Evolutionary conservation across 225 moss, liverwort and hornwort species (phyloP), one percentile per base, ranked within the genome.

Genomic region (Bryoerythrophyllum caledonicum): DNA sequence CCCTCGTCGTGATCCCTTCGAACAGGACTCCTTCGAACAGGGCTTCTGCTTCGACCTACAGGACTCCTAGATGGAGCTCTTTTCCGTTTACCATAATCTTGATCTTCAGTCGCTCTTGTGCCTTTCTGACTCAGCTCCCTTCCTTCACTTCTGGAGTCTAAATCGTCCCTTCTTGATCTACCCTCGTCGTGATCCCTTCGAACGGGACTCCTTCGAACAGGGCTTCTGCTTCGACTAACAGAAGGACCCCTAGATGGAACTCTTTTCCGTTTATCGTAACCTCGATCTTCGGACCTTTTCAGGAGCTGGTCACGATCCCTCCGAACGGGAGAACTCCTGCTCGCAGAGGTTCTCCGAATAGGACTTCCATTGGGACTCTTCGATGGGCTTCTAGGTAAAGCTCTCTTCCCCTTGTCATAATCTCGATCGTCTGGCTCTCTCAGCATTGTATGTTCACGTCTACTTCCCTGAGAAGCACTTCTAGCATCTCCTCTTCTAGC

Each of bases 171-270:
- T n/a, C n/a, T n/a, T n/a, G n/a, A n/a, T n/a, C n/a, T n/a, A n/a
- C n/a, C n/a, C n/a, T n/a, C n/a, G n/a, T n/a, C n/a, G n/a, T n/a
- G n/a, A n/a, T n/a, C n/a, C n/a, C 75, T 63, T 6, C 34, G 34
- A 34, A 34, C 34, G 70, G 76, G 64, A 64, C 68, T 72, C 21
- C 63, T 43, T 10, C 56, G 60, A 46, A 40, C 21, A 76, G 80
- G 76, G 73, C 73, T 81, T 63, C 74, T 70, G 48, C 41, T 63
- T 10, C 35, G 65, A 43, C 74, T 74, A 57, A 78, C 74, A 41
- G 61, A 75, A 27, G 58, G 60, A 61, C 75, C 76, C 79, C 76
- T 64, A 8, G 84, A 84, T 46, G 44, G 7, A 70, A 73, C 53
- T 70, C 55, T 48, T 56, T 60, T 78, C 72, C 78, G 72, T 21